These are phyloP conservation scores for Gossypium longicalyx DNA, from an alignment of 345 rosid species.

Conservation along the genomic window DNA sequence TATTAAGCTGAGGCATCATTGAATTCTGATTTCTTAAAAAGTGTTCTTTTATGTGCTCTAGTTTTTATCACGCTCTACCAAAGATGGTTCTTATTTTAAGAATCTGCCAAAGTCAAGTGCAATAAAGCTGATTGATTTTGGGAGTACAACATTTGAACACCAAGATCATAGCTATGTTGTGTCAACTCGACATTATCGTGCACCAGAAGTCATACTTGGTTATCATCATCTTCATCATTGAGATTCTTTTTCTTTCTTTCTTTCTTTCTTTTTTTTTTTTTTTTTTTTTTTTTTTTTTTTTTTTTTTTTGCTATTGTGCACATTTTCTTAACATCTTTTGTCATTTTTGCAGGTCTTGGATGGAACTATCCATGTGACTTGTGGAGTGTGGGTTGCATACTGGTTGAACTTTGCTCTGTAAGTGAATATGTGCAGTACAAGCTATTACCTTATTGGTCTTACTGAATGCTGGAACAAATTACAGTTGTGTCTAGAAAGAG, in stretches of 20 bases:
- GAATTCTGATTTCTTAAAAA: conserved; percentile 5
- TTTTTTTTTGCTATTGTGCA: not conserved
- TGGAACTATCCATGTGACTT: conserved; percentile 84
- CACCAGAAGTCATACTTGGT: conserved; percentile 82
- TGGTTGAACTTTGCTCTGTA: conserved; percentile 77
- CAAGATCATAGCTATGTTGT: conserved; percentile 80
- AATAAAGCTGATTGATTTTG: conserved; percentile 83
- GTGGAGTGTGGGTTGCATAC: conserved; percentile 82
- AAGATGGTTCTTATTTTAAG: conserved; percentile 70
- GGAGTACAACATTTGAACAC: conserved; percentile 76
- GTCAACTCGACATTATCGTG: conserved; percentile 81
- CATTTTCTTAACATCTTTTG: conserved; percentile 2
- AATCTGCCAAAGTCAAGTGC: conserved; percentile 69
- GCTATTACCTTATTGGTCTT: not conserved
- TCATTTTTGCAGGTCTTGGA: conserved; percentile 50
- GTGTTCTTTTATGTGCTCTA: conserved; percentile 17
- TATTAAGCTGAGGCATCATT: not conserved
- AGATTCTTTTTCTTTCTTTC: not conserved
- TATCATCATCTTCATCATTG: conserved; percentile 20
- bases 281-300: not conserved
- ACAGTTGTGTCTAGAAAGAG: not conserved
- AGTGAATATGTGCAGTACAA: conserved; percentile 19
- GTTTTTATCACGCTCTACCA: conserved; percentile 60
- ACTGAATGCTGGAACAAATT: not conserved
- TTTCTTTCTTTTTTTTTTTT: not conserved